phyloP scores from a whole-genome alignment of 148 eudicot genomes.

The Rhododendron vialii region DNA sequence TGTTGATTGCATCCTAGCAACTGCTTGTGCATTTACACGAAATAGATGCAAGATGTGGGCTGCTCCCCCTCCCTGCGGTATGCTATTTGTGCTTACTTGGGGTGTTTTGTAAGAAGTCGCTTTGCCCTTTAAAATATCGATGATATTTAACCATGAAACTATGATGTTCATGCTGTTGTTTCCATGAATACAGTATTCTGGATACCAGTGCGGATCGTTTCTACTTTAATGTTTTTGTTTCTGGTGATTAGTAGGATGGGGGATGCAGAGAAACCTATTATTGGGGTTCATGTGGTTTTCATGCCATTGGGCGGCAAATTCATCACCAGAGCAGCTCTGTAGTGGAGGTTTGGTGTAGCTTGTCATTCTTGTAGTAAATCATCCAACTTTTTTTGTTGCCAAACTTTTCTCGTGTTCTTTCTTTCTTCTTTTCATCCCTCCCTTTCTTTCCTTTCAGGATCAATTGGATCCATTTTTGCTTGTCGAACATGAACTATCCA shows the following conservation, averaged over 20 bases:
- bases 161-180: neutral
- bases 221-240: conserved; percentile 27
- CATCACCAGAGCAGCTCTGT: conserved; percentile 58
- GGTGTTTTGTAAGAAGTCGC: neutral
- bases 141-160: neutral
- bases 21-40: neutral
- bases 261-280: conserved; percentile 47
- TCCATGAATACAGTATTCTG: neutral
- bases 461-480: conserved; percentile 80
- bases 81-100: neutral
- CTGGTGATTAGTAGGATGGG: conserved; percentile 69
- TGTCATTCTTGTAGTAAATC: conserved; percentile 5
- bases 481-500: conserved; percentile 76
- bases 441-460: conserved; percentile 44
- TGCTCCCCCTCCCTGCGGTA: no score
- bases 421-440: neutral
- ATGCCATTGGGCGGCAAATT: conserved; percentile 37
- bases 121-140: neutral
- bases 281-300: conserved; percentile 30
- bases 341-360: conserved; percentile 51
- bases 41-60: neutral
- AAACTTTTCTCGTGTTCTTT: neutral
- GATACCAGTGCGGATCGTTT: conserved; percentile 8
- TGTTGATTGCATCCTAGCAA: neutral
- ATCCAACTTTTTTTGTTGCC: neutral